Base-by-base conservation (phyloP, 1,284 basidiomycete species). In the Rugosomyces carneus region DNA sequence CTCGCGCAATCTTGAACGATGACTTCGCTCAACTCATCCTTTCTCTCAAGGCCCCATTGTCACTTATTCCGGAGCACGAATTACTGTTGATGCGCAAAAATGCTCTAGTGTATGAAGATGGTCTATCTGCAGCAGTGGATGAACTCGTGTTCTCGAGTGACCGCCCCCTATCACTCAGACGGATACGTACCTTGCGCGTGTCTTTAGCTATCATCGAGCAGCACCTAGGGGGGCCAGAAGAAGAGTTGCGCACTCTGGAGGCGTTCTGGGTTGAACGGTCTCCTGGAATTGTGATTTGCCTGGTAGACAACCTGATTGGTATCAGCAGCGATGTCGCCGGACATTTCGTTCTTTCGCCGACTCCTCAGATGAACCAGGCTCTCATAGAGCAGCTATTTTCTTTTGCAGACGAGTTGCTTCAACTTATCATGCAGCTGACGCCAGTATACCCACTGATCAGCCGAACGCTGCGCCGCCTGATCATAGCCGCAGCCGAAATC, bases 71-170 rank as follows among this genome's bases (percentile, higher is more conserved):
- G 1, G 76, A 83, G 34, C 68, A 73, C 15, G 81, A 85, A 45
- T 67, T 76, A 9, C 61, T 75, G 16, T 70, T 72, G 5, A 66
- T 88, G 57, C 72, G 72, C 20, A 73, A 79, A 51, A 67, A 79
- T 9, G 83, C 84, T 0, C 62, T 70, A 24, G 74, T 87, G 15
- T 79, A 75, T 0, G 76, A 85, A 27, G 78, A 83, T 46, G 84
- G 85, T 1, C 56, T 86, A 3, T 56, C 67, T 0, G 76, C 75
- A n/a, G 84, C 80, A 1, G 62, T 85, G 13, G 77, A 80, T 36
- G 79, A 84, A 55, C 60, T 89, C 11, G 58, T 70, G 36, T 74
- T 68, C 42, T 64, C 71, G 16, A 66, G 71, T 44, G 68, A 73
- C 37, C 69, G 69, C n/a, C 75, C 78, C 4, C 64, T 78, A 26